A percentile compares a stretch with the other conserved stretches of the same genome.
These are phyloP conservation scores for Podospora pseudoanserina DNA, from an alignment of 495 filamentous ascomycete species.

Conservation along the genomic window DNA sequence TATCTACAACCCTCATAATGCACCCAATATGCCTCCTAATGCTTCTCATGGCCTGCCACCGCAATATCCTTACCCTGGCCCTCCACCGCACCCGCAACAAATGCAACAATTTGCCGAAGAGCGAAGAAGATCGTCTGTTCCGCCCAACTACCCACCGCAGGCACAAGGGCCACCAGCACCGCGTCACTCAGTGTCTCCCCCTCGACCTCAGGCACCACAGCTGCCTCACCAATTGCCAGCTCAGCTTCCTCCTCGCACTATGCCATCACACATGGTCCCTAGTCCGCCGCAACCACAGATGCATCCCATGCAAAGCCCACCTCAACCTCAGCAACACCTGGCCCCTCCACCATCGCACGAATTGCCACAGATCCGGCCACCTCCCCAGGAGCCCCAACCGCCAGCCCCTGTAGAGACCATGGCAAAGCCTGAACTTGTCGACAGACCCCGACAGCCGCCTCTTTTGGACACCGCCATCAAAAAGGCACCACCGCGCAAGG, in stretches of 20 bases:
- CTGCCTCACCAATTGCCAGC: slow-evolving; percentile 33
- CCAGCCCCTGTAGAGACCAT: slow-evolving; percentile 45
- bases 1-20: slow-evolving; percentile 74
- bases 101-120: slow-evolving; percentile 67
- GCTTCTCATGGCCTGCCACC: slow-evolving; percentile 47
- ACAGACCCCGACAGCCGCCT: slow-evolving; percentile 36
- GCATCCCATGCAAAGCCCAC: slow-evolving; percentile 37
- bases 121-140: slow-evolving; percentile 58
- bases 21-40: slow-evolving; percentile 43
- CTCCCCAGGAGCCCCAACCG: slow-evolving; percentile 33
- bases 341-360: slow-evolving; percentile 39
- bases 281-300: slow-evolving; percentile 40
- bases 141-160: slow-evolving; percentile 54
- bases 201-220: slow-evolving; percentile 34
- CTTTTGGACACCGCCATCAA: slow-evolving; percentile 55
- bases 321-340: slow-evolving; percentile 37
- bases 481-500: slow-evolving; percentile 68
- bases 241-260: slow-evolving; percentile 31
- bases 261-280: slow-evolving; percentile 34
- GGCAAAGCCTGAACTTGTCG: slow-evolving; percentile 42
- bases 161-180: slow-evolving; percentile 19
- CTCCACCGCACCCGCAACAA: slow-evolving; percentile 47
- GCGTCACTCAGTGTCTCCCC: slow-evolving; percentile 44
- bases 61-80: slow-evolving; percentile 43
- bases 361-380: slow-evolving; percentile 36